Conservation (phyloP, 371 early-diverging fungal species). For the Smittium culicis region DNA sequence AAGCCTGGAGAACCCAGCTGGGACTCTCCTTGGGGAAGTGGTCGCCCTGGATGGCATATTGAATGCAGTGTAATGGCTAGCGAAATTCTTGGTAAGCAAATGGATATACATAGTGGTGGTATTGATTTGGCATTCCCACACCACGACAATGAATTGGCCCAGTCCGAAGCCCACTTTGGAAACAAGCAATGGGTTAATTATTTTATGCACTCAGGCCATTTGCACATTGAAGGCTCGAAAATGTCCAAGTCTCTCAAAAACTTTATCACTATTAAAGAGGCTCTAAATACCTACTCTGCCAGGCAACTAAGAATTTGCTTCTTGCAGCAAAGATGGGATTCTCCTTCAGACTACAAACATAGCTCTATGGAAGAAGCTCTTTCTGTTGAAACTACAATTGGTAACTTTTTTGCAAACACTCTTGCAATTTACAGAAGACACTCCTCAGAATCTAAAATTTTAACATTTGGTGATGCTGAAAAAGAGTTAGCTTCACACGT, state of each 20-base stretch:
- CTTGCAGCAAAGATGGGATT: slow-evolving; percentile 84
- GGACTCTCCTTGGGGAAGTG: slow-evolving; percentile 89
- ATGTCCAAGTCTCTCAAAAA: slow-evolving; percentile 99
- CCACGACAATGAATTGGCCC: slow-evolving; percentile 99
- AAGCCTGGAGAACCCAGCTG: slow-evolving; percentile 97
- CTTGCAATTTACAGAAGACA: slow-evolving; percentile 57
- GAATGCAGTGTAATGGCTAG: slow-evolving; percentile 99
- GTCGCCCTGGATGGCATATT: slow-evolving; percentile 99
- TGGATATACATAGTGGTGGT: slow-evolving; percentile 99
- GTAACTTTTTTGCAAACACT: slow-evolving; percentile 76
- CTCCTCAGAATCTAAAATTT: slow-evolving; percentile 31
- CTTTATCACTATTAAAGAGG: slow-evolving; percentile 92
- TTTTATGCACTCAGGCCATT: slow-evolving; percentile 97
- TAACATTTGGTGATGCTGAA: slow-evolving; percentile 58
- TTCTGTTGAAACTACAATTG: slow-evolving; percentile 48
- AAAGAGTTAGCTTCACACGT: slow-evolving; percentile 40
- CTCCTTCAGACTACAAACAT: slow-evolving; percentile 76
- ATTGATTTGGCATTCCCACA: slow-evolving; percentile 99
- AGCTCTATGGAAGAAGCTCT: slow-evolving; percentile 75
- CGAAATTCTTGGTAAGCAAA: slow-evolving; percentile 71
- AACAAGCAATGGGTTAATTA: slow-evolving; percentile 96
- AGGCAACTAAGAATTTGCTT: slow-evolving; percentile 90
- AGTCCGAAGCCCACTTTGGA: slow-evolving; percentile 87
- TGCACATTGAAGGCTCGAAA: slow-evolving; percentile 96
- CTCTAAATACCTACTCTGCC: slow-evolving; percentile 67